Evolutionary conservation across 2,329 filamentous ascomycete species (phyloP).

Genomic region (Chaetomium strumarium): DNA sequence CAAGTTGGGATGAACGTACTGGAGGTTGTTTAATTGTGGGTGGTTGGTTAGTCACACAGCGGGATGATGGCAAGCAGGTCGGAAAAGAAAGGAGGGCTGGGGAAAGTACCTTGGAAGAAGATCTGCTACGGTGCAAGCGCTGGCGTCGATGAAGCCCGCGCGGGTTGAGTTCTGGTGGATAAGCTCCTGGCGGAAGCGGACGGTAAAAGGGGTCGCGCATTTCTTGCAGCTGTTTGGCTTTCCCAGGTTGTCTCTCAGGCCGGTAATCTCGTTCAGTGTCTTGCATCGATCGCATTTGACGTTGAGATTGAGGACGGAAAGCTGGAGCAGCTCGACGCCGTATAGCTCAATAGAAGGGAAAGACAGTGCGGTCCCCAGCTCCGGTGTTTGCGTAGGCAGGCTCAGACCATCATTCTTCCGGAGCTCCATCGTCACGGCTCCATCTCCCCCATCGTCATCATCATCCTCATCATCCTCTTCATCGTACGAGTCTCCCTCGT

Average conservation of each 20-base stretch:
- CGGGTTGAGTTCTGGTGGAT: constrained; percentile 68
- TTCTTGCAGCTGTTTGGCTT: constrained; percentile 53
- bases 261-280: constrained; percentile 62
- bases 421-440: constrained; percentile 35
- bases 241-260: constrained; percentile 47
- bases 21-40: neutral
- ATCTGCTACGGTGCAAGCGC: constrained; percentile 68
- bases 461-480: constrained; percentile 39
- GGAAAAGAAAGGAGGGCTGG: constrained; percentile 4
- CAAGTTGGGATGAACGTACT: constrained; percentile 78
- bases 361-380: constrained; percentile 69
- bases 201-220: constrained; percentile 47
- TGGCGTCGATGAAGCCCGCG: constrained; percentile 71
- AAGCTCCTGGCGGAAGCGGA: constrained; percentile 59
- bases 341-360: constrained; percentile 74
- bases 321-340: constrained; percentile 68
- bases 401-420: constrained; percentile 22
- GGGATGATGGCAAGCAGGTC: too few species aligned
- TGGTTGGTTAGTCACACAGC: neutral
- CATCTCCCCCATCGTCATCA: constrained; percentile 38
- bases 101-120: constrained; percentile 59
- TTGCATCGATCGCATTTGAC: constrained; percentile 78
- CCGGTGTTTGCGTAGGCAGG: constrained; percentile 38
- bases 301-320: constrained; percentile 60
- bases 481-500: constrained; percentile 43